A percentile compares a stretch with the other conserved stretches of the same genome.
phyloP scores from a whole-genome alignment of 2,329 filamentous ascomycete species.

The Huntiella savannae region DNA sequence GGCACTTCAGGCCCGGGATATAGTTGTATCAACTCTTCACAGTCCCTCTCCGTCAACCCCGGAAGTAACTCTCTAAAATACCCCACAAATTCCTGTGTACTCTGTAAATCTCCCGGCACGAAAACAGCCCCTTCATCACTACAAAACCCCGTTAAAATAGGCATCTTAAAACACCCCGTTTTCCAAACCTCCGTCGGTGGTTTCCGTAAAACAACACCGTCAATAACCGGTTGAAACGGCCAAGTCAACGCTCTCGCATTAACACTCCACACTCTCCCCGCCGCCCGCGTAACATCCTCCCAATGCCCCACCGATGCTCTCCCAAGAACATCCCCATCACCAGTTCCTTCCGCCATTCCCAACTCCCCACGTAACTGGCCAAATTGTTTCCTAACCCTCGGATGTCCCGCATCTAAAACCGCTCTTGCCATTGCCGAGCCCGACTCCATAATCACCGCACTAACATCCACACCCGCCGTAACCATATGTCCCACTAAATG shows the following conservation, averaged over 20 bases:
- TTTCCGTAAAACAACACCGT: slow-evolving; percentile 25
- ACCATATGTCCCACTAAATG: slow-evolving; percentile 48
- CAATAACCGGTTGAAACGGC: slow-evolving; percentile 53
- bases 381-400: slow-evolving; percentile 33
- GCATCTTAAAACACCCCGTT: slow-evolving; percentile 29
- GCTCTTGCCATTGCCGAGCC: slow-evolving; percentile 36
- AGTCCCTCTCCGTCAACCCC: slow-evolving; percentile 29
- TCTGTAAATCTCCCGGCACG: slow-evolving; percentile 30
- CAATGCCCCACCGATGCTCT: neutral
- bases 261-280: neutral
- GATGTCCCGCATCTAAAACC: slow-evolving; percentile 33
- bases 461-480: slow-evolving; percentile 15
- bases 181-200: slow-evolving; percentile 21
- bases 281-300: neutral
- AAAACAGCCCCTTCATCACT: slow-evolving; percentile 51
- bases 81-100: slow-evolving; percentile 30
- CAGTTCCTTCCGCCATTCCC: neutral
- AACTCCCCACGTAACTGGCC: neutral
- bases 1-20: slow-evolving; percentile 40
- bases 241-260: slow-evolving; percentile 23
- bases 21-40: slow-evolving; percentile 33
- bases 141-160: slow-evolving; percentile 44
- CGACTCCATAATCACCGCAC: slow-evolving; percentile 36
- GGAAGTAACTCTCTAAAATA: slow-evolving; percentile 44
- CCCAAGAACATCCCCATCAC: neutral